Evolutionary conservation across 495 filamentous ascomycete genomes (phyloP), one percentile per base, ranked within the genome.

Genomic region (Aspergillus incahuasiensis): DNA sequence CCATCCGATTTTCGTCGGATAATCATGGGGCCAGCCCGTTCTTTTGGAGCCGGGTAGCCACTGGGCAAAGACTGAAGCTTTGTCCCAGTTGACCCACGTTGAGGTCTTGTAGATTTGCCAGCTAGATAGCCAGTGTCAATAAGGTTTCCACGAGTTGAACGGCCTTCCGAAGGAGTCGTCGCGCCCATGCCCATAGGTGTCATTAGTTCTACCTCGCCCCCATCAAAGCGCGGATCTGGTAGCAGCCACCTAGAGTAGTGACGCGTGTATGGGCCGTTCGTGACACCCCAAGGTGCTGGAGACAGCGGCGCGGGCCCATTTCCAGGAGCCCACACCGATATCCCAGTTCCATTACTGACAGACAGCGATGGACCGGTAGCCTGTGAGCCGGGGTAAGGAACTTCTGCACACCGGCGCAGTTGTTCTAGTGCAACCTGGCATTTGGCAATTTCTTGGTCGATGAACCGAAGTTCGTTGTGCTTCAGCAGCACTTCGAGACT

Each of bases 241-340:
- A 97, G 82, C 56, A 98, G 80, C 94, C 94, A 98, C 71, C 86
- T 86, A 63, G 88, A 84, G 71, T 97, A 97, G 74, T 97, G 94
- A 54, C 90, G 84, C 16, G 91, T 82, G 67, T 98, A 98, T 2
- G 94, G 92, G 9, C 92, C 92, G 62, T 96, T 87, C 11, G 85
- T 82, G 51, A 96, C 90, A 48, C 92, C 92, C 79, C 89, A 95
- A 19, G 94, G 87, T 34, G 92, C 86, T 70, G 81, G 79, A 52
- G 86, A 87, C 49, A 81, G 67, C 55, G 82, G 77, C 50, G 81
- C 78, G 48, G 75, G 73, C 35, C 78, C 80, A 66, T 78, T 77
- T 67, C 80, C 79, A 64, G 77, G 74, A 52, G 77, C 74, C 60
- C 77, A 61, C 61, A 92, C 66, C 45, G 87, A 80, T 42, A 84